Conservation (phyloP, 2,329 filamentous ascomycete species). For the Lachnellula hyalina region DNA sequence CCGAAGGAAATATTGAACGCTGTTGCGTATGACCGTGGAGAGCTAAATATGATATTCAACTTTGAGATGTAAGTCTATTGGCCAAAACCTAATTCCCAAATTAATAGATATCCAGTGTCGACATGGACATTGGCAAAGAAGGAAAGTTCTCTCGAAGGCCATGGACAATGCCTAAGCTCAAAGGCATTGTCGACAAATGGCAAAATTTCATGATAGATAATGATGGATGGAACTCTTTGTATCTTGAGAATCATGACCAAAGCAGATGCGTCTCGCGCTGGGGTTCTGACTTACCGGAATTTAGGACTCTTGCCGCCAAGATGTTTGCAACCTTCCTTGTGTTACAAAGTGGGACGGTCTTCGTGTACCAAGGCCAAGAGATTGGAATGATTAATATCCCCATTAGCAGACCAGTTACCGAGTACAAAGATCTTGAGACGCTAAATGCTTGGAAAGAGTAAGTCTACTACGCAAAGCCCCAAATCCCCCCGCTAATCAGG, state of each 20-base stretch:
- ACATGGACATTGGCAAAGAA: slow-evolving; percentile 41
- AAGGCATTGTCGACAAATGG: slow-evolving; percentile 44
- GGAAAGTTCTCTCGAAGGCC: slow-evolving; percentile 43
- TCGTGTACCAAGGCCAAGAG: slow-evolving; percentile 57
- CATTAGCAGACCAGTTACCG: slow-evolving; percentile 51
- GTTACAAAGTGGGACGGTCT: slow-evolving; percentile 49
- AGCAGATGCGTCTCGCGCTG: slow-evolving; percentile 45
- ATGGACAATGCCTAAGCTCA: slow-evolving; percentile 35
- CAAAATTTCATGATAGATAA: slow-evolving; percentile 46
- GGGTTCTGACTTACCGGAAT: slow-evolving; percentile 38
- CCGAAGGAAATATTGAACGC: slow-evolving; percentile 45
- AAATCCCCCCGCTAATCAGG: too few relatives aligned
- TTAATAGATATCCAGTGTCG: slow-evolving; percentile 35
- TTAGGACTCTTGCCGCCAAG: slow-evolving; percentile 42
- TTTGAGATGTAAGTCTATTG: slow-evolving; percentile 51
- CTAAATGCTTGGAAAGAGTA: slow-evolving; percentile 44
- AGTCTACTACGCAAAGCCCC: background rate
- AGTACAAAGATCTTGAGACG: slow-evolving; percentile 64
- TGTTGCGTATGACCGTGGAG: slow-evolving; percentile 50
- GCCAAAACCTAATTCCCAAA: background rate
- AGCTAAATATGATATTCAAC: slow-evolving; percentile 69
- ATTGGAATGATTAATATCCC: slow-evolving; percentile 54
- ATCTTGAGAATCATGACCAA: slow-evolving; percentile 55
- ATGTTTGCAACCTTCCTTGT: slow-evolving; percentile 48
- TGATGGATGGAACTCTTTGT: slow-evolving; percentile 52